Conservation (phyloP, 192 early-diverging fungal genomes). For the Chytriomyces sp. region DNA sequence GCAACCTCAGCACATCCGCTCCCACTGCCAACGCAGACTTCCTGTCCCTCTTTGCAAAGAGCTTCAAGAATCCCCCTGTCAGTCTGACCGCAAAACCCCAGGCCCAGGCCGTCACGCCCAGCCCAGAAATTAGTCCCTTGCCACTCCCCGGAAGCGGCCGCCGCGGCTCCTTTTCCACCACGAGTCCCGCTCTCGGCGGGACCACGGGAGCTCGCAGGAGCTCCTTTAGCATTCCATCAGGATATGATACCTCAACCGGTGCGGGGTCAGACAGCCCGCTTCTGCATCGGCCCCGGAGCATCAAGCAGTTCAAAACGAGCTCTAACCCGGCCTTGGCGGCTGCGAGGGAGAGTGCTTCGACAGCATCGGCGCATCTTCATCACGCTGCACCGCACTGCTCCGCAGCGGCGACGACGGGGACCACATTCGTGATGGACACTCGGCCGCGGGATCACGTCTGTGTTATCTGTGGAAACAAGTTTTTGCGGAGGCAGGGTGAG, state of each 20-base stretch:
- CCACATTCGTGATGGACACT: neutral
- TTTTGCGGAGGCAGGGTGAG: conserved; percentile 14
- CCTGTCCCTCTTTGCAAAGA: neutral
- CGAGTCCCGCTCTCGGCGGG: neutral
- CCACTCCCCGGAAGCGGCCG: neutral
- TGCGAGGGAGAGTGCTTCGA: neutral
- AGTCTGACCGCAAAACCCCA: neutral
- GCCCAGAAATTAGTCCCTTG: neutral
- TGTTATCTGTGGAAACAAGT: neutral
- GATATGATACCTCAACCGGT: neutral
- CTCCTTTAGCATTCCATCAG: neutral
- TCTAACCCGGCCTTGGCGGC: neutral
- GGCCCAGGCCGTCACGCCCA: neutral
- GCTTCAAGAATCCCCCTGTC: neutral
- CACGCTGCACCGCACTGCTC: neutral
- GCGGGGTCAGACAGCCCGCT: neutral
- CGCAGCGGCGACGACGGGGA: no score
- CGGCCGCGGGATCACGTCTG: conserved; percentile 14
- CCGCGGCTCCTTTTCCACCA: neutral
- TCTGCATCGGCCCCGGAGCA: neutral
- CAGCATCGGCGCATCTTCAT: neutral
- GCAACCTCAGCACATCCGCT: neutral
- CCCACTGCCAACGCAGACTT: neutral
- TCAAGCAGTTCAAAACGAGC: neutral
- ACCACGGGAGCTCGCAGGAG: neutral